Evolutionary conservation across 2,329 filamentous ascomycete genomes (phyloP).

Genomic region (Parasarocladium wereldwijsianum): DNA sequence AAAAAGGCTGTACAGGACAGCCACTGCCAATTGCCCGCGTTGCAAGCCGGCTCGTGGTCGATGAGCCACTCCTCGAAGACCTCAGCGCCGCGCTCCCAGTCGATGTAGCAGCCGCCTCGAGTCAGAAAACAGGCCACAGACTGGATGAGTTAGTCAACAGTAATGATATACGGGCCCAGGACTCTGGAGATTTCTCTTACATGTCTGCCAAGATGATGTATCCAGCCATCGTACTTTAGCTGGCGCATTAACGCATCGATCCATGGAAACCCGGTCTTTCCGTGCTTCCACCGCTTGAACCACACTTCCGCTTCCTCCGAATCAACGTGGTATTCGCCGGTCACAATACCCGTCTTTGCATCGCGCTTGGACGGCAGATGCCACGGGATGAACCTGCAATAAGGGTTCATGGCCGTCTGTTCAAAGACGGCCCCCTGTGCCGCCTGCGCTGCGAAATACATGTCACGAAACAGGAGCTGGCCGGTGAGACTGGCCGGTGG

Average conservation of each 20-base stretch:
- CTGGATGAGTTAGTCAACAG: no score
- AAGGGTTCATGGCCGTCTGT: slow-evolving; percentile 49
- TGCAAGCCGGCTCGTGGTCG: slow-evolving; percentile 62
- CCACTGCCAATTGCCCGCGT: slow-evolving; percentile 69
- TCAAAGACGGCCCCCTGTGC: slow-evolving; percentile 47
- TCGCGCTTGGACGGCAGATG: slow-evolving; percentile 50
- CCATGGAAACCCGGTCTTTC: slow-evolving; percentile 63
- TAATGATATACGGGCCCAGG: no score
- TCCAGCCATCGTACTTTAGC: slow-evolving; percentile 58
- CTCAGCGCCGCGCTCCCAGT: slow-evolving; percentile 65
- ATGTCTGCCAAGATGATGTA: slow-evolving; percentile 65
- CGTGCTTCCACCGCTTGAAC: slow-evolving; percentile 55
- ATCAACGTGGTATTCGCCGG: slow-evolving; percentile 50
- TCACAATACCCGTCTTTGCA: slow-evolving; percentile 28
- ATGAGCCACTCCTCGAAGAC: slow-evolving; percentile 66
- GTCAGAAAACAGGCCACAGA: slow-evolving; percentile 73
- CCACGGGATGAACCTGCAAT: slow-evolving; percentile 67
- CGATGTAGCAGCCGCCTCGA: slow-evolving; percentile 61
- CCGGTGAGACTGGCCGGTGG: slow-evolving; percentile 58
- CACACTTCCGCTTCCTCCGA: slow-evolving; percentile 44
- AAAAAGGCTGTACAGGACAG: slow-evolving; percentile 63
- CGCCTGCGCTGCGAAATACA: slow-evolving; percentile 71
- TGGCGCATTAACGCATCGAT: slow-evolving; percentile 73
- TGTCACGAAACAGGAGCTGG: slow-evolving; percentile 64
- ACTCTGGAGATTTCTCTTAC: no score